Percentiles rank a stretch among this genome's conserved stretches.
phyloP scores from a whole-genome alignment of 345 rosid genomes.

The Euphorbia tirucalli region DNA sequence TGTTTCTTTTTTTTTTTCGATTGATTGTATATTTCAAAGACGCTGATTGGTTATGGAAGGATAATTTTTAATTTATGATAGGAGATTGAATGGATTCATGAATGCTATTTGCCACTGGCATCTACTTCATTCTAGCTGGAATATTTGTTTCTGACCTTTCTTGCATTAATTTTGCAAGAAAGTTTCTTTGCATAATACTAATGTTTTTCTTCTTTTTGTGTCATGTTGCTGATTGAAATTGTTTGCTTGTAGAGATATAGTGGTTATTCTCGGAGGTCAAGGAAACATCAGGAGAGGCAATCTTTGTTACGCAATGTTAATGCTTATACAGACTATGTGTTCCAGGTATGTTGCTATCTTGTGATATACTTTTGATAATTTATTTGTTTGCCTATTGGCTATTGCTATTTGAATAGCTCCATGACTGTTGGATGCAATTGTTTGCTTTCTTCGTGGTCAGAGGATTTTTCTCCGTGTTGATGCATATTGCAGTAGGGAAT shows the following conservation, averaged over 20 bases:
- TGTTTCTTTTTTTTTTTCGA: background rate
- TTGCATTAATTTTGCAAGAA: background rate
- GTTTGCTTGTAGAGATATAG: slow-evolving; percentile 31
- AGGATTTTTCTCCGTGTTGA: too few relatives aligned
- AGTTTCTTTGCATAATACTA: background rate
- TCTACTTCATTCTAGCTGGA: background rate
- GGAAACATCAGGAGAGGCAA: slow-evolving; percentile 46
- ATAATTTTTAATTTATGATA: background rate
- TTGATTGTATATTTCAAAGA: background rate
- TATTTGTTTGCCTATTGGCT: background rate
- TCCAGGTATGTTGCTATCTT: slow-evolving; percentile 40
- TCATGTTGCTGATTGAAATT: slow-evolving; percentile 16
- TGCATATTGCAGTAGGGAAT: too few relatives aligned
- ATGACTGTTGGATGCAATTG: background rate
- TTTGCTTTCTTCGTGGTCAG: background rate
- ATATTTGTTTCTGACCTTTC: background rate
- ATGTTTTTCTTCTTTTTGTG: background rate
- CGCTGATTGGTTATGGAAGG: background rate
- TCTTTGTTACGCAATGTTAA: slow-evolving; percentile 43
- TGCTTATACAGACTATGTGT: slow-evolving; percentile 50
- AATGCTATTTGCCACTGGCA: background rate
- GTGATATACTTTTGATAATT: background rate
- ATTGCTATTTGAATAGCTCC: background rate
- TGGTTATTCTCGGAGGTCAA: slow-evolving; percentile 39
- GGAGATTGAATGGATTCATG: background rate